phyloP scores from a whole-genome alignment of 1,284 basidiomycete species.

The Malassezia furfur region DNA sequence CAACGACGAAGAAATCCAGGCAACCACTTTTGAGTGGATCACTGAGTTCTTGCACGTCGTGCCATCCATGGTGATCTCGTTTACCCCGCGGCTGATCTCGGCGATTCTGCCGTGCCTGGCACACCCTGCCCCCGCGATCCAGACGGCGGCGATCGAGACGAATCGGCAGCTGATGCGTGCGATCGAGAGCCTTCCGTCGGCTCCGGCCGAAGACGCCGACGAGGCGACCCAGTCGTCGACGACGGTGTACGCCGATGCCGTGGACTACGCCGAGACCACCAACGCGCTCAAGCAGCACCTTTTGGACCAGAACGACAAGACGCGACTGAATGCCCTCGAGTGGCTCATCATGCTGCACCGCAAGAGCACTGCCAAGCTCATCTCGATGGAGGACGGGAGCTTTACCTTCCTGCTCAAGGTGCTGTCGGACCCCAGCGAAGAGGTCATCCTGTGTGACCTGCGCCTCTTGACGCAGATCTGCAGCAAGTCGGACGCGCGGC shows the following conservation, averaged over 20 bases:
- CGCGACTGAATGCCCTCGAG: slow-evolving; percentile 84
- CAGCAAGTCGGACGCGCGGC: slow-evolving; percentile 84
- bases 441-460: slow-evolving; percentile 91
- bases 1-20: slow-evolving; percentile 54
- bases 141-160: slow-evolving; percentile 71
- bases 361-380: slow-evolving; percentile 91
- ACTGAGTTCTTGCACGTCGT: slow-evolving; percentile 80
- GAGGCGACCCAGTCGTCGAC: slow-evolving; percentile 25
- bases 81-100: slow-evolving; percentile 82
- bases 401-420: slow-evolving; percentile 92
- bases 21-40: slow-evolving; percentile 67
- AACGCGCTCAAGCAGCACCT: slow-evolving; percentile 87
- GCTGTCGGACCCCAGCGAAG: slow-evolving; percentile 89
- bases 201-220: slow-evolving; percentile 52
- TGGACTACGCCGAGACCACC: slow-evolving; percentile 86
- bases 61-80: slow-evolving; percentile 82
- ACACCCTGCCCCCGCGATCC: slow-evolving; percentile 79
- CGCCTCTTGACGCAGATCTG: slow-evolving; percentile 88
- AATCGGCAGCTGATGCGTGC: slow-evolving; percentile 76
- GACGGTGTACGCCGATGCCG: slow-evolving; percentile 43
- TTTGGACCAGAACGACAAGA: slow-evolving; percentile 90
- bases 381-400: slow-evolving; percentile 91
- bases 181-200: slow-evolving; percentile 71
- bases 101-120: slow-evolving; percentile 89
- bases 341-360: slow-evolving; percentile 98